phyloP scores from a whole-genome alignment of 768 basidiomycete species.

The Suillus hirtellus region DNA sequence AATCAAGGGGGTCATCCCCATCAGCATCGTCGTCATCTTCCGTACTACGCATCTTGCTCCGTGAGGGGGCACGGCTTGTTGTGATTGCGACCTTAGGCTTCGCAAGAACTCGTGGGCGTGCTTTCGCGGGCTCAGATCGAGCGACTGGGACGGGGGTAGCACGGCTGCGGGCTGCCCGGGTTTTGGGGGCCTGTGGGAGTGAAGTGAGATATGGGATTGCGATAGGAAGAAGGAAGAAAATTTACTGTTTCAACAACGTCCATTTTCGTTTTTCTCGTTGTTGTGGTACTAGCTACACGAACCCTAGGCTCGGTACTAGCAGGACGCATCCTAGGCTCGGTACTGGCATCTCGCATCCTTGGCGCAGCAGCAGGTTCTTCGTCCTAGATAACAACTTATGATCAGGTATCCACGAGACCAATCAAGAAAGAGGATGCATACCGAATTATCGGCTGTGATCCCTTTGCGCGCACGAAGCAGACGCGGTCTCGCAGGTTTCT shows the following conservation, averaged over 20 bases:
- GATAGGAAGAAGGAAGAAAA: not conserved
- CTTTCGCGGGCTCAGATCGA: conserved; percentile 8
- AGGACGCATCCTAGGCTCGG: not conserved
- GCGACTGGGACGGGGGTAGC: not conserved
- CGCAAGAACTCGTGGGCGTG: conserved; percentile 7
- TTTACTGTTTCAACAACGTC: not conserved
- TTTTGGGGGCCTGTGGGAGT: not conserved
- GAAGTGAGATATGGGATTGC: not conserved
- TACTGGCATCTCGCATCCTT: not conserved
- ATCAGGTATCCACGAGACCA: not conserved
- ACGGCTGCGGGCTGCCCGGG: conserved; percentile 3
- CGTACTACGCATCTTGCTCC: not conserved
- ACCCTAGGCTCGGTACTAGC: conserved; percentile 2
- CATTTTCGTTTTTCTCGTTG: conserved; percentile 2
- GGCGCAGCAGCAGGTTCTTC: conserved; percentile 11
- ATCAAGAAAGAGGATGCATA: not conserved
- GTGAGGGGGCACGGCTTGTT: conserved; percentile 5
- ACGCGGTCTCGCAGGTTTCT: not conserved
- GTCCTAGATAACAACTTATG: not conserved
- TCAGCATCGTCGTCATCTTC: conserved; percentile 9
- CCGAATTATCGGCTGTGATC: not conserved
- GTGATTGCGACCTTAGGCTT: conserved; percentile 8
- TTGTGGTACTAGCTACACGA: not conserved
- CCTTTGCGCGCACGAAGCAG: conserved; percentile 1
- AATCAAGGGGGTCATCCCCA: conserved; percentile 14